These are phyloP conservation scores for Agrocybe chaxingu DNA, from an alignment of 768 basidiomycete genomes.

Conservation along the genomic window DNA sequence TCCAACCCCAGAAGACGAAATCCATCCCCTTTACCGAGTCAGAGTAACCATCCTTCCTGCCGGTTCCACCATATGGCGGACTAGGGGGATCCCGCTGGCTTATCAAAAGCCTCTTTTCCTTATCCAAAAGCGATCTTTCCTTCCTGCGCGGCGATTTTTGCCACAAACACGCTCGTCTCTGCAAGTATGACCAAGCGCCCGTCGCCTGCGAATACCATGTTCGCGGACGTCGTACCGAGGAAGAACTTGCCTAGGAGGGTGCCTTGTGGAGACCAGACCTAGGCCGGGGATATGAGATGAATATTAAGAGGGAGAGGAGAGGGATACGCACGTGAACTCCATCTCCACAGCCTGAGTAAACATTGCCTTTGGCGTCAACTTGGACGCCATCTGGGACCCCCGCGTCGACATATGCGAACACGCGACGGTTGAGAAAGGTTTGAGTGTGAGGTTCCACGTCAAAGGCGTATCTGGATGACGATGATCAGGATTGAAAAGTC, in stretches of 20 bases:
- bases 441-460: constrained; percentile 58
- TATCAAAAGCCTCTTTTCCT: neutral
- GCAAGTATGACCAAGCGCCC: constrained; percentile 39
- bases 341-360: constrained; percentile 64
- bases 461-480: constrained; percentile 52
- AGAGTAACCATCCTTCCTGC: too few relatives aligned
- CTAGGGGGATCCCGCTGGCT: neutral
- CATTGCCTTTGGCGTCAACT: constrained; percentile 59
- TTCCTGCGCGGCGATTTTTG: constrained; percentile 35
- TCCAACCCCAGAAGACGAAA: too few relatives aligned
- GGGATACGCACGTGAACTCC: constrained; percentile 59
- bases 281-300: neutral
- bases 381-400: constrained; percentile 68
- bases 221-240: constrained; percentile 37
- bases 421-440: constrained; percentile 51
- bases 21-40: too few relatives aligned
- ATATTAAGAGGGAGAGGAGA: neutral
- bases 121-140: neutral
- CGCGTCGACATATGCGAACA: constrained; percentile 63
- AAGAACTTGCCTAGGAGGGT: constrained; percentile 64
- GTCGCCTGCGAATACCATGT: constrained; percentile 40
- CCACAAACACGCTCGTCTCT: constrained; percentile 42
- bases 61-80: too few relatives aligned
- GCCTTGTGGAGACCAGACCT: constrained; percentile 46
- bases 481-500: neutral